phyloP scores from a whole-genome alignment of 305 asterid genomes.

The Solanum hybrid region DNA sequence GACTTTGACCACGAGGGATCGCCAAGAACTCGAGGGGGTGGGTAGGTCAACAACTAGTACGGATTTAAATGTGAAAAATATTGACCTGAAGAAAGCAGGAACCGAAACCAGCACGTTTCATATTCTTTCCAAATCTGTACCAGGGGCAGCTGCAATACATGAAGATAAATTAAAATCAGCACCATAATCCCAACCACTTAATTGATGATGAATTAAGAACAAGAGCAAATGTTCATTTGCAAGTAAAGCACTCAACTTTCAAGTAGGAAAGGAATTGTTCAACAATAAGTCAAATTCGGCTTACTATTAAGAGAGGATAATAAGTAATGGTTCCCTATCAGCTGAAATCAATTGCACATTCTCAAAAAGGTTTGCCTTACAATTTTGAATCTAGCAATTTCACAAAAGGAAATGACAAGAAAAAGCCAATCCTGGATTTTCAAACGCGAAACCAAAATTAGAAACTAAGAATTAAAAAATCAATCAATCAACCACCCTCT shows the following conservation, averaged over 20 bases:
- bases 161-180: slow-evolving; percentile 6
- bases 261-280: not conserved
- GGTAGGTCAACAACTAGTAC: not conserved
- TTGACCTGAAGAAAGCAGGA: slow-evolving; percentile 80
- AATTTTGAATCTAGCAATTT: not conserved
- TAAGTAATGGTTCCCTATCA: no score
- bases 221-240: not conserved
- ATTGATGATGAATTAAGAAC: not conserved
- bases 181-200: not conserved
- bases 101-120: slow-evolving; percentile 90
- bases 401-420: not conserved
- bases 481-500: not conserved
- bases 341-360: not conserved
- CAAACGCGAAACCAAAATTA: not conserved
- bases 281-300: not conserved
- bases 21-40: not conserved
- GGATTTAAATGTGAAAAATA: not conserved
- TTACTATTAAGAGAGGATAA: not conserved
- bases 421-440: not conserved
- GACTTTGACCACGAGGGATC: not conserved
- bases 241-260: not conserved
- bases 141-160: slow-evolving; percentile 75
- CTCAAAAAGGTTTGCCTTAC: not conserved
- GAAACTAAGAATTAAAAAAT: not conserved
- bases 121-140: slow-evolving; percentile 91